Conservation (phyloP, 73 alveolate species). For the Stentor roeselii region DNA sequence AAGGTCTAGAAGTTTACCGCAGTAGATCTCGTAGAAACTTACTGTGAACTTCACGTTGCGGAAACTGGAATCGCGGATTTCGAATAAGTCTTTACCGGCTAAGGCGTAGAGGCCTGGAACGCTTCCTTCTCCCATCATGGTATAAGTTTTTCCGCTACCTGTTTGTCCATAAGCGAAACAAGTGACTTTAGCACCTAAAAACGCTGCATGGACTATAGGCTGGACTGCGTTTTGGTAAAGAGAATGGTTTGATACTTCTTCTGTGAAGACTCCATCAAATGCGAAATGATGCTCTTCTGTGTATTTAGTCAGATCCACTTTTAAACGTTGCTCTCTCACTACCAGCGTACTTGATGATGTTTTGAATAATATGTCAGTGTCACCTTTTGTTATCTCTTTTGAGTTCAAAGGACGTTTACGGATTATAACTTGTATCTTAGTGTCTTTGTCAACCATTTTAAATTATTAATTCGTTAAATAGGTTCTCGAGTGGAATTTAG, state of each 20-base stretch:
- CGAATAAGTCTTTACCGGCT: slow-evolving; percentile 95
- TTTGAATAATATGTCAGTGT: too few species aligned
- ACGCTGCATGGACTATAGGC: slow-evolving; percentile 97
- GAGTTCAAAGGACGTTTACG: too few species aligned
- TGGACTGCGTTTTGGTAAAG: slow-evolving; percentile 41
- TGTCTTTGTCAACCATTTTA: too few species aligned
- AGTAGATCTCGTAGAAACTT: slow-evolving; percentile 98
- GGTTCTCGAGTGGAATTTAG: too few species aligned
- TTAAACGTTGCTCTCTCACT: too few species aligned
- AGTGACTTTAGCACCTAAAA: slow-evolving; percentile 85
- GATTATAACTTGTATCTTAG: too few species aligned
- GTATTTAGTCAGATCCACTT: too few species aligned
- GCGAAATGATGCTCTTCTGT: too few species aligned
- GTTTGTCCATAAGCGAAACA: slow-evolving; percentile 98
- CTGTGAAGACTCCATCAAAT: background rate
- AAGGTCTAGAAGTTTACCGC: slow-evolving; percentile 98
- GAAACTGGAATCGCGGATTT: slow-evolving; percentile 33
- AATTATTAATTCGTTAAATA: too few species aligned
- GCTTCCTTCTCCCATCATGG: slow-evolving; percentile 65
- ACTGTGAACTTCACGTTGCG: slow-evolving; percentile 75
- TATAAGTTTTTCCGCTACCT: slow-evolving; percentile 85
- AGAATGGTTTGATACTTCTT: background rate
- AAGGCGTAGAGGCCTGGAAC: slow-evolving; percentile 97
- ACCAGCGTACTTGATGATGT: too few species aligned
- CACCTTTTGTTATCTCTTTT: too few species aligned